Evolutionary conservation across 2,329 filamentous ascomycete genomes (phyloP).

Genomic region (Botrytis sinoallii): DNA sequence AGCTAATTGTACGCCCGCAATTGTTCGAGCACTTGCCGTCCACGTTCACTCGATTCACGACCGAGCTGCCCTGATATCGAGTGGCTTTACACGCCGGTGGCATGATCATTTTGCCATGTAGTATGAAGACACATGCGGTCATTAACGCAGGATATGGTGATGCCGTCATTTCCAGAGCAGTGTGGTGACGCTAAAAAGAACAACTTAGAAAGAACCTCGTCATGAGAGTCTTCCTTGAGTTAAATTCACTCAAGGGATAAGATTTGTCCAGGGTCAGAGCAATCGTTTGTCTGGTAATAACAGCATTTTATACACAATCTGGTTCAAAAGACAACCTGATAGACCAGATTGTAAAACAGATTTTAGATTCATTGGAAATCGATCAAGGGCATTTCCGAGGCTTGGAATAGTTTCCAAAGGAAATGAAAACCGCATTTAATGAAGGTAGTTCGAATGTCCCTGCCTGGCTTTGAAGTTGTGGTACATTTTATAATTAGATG

Average conservation of each 20-base stretch:
- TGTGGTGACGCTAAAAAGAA: conserved; percentile 49
- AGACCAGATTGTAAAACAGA: not conserved
- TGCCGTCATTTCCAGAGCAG: conserved; percentile 46
- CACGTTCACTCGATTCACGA: conserved; percentile 43
- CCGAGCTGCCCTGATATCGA: conserved; percentile 45
- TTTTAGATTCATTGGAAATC: not conserved
- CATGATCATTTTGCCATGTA: conserved; percentile 49
- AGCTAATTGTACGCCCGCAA: conserved; percentile 41
- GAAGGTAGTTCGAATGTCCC: not conserved
- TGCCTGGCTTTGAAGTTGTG: not conserved
- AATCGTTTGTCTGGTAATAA: conserved; percentile 41
- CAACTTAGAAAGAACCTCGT: conserved; percentile 41
- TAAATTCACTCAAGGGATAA: conserved; percentile 49
- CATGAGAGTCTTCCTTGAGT: conserved; percentile 46
- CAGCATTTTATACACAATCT: not conserved
- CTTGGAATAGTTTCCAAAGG: not conserved
- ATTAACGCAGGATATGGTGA: conserved; percentile 44
- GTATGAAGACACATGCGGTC: conserved; percentile 48
- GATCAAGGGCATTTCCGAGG: not conserved
- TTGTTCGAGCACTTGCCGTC: conserved; percentile 42
- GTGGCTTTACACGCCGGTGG: conserved; percentile 44
- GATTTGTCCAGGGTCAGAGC: conserved; percentile 41
- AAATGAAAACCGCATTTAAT: conserved; percentile 18
- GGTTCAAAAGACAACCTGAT: not conserved
- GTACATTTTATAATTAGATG: not conserved